Evolutionary conservation across 306 rosid genomes (phyloP).

Genomic region (Vigna radiata): DNA sequence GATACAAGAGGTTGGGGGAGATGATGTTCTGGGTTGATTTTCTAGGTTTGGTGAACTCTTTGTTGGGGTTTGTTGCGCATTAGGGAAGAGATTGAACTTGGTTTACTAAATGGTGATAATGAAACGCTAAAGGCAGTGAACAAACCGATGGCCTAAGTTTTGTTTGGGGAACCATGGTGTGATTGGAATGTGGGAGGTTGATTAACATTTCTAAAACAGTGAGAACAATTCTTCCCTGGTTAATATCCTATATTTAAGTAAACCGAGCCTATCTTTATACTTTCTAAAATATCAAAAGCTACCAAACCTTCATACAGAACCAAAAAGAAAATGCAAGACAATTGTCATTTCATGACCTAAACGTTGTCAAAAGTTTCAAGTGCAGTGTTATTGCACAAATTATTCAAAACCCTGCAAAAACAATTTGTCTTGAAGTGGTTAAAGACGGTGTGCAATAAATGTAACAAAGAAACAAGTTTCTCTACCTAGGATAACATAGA

Average conservation of each 20-base stretch:
- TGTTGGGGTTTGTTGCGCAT: too few relatives aligned
- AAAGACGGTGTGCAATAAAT: conserved; percentile 36
- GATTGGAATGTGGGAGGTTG: too few relatives aligned
- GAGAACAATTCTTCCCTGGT: not conserved
- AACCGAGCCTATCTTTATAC: not conserved
- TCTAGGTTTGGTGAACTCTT: too few relatives aligned
- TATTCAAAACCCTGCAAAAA: conserved; percentile 46
- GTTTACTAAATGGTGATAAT: too few relatives aligned
- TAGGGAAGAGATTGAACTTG: too few relatives aligned
- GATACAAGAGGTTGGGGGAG: too few relatives aligned
- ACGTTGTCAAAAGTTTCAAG: conserved; percentile 37
- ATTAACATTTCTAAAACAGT: not conserved
- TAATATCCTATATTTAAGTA: not conserved
- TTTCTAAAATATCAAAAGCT: conserved; percentile 13
- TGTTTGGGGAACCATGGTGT: too few relatives aligned
- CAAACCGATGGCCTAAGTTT: too few relatives aligned
- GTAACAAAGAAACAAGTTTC: conserved; percentile 31
- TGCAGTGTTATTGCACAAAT: conserved; percentile 49
- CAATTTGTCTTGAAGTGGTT: conserved; percentile 42
- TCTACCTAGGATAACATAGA: conserved; percentile 8
- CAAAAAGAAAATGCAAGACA: not conserved
- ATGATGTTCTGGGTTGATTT: too few relatives aligned
- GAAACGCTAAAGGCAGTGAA: too few relatives aligned
- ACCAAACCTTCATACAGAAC: not conserved
- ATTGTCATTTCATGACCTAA: not conserved